Evolutionary conservation across 352 stramenopile species (phyloP), one percentile per base, ranked within the genome.

Genomic region (Peronosclerospora sorghi): DNA sequence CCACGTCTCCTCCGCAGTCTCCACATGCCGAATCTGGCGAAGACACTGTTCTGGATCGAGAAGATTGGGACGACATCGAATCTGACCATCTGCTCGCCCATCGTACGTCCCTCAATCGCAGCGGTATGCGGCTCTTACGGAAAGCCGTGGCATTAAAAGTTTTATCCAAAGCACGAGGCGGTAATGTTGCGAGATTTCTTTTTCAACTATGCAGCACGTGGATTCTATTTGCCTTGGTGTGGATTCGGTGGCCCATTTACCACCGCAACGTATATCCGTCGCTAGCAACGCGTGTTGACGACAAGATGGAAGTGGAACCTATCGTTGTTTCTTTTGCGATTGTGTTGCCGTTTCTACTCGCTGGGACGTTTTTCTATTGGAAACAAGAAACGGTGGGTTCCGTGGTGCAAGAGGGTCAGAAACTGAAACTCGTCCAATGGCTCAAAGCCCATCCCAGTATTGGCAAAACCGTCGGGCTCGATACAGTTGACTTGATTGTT

Each of bases 201-300:
- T 38, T 68, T 2, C 29, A 41, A 20, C 12, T 49, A 8, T 57
- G 39, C 14, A 42, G 6, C 1, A 28, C 37, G 8, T 81, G 63
- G 65, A 37, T 78, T n/a, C 14, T 72, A 5, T 51, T 59, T 1
- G 32, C 34, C n/a, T 49, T 78, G 6, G 41, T 70, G 8, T 81
- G 63, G 65, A 52, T 80, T 23, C 63, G 65, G 24, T 78, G 65
- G 66, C 68, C 65, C 3, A 43, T 78, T 32, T 75, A 69, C 35
- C 48, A 69, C 9, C 47, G 55, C 14, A 15, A 46, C 34, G 24
- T 81, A 27, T 35, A 56, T 19, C 36, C 66, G 19, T 32, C 32
- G 12, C 29, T 78, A 13, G 43, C 62, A 44, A 51, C 39, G 28
- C 15, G 17, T 19, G 40, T 78, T 15, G 54, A 54, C 6, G 45